These are phyloP conservation scores for Acanthamoeba lenticulata DNA, from an alignment of 208 protist species.

Conservation along the genomic window DNA sequence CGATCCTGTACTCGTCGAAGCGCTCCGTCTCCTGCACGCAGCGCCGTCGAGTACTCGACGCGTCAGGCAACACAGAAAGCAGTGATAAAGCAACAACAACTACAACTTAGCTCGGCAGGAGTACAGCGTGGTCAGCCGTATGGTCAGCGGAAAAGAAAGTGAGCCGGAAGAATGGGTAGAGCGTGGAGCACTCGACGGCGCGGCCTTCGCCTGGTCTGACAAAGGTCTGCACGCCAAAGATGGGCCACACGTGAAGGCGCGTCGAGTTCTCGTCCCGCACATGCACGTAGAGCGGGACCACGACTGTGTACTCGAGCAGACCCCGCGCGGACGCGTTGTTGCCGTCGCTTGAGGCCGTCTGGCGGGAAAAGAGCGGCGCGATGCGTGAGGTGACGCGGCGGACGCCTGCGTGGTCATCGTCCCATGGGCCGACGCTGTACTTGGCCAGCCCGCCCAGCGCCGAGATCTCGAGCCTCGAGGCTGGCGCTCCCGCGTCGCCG, in stretches of 20 bases:
- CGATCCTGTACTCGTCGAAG: not conserved
- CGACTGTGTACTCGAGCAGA: not conserved
- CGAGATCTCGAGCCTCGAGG: constrained; percentile 17
- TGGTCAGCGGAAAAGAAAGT: not conserved
- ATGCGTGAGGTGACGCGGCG: not conserved
- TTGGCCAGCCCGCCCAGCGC: not conserved
- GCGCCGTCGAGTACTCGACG: too few relatives aligned
- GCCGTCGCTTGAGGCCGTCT: not conserved
- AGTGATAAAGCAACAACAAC: too few relatives aligned
- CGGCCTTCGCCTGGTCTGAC: not conserved
- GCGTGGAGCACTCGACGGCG: not conserved
- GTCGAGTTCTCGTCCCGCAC: not conserved
- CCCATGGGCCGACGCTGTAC: constrained; percentile 7
- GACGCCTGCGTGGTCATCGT: not conserved
- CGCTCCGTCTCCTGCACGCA: not conserved
- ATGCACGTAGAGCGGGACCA: not conserved
- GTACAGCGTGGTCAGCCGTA: not conserved
- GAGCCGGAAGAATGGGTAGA: not conserved
- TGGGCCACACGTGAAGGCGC: not conserved
- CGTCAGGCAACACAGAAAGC: too few relatives aligned
- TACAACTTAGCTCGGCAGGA: too few relatives aligned
- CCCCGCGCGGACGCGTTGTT: too few relatives aligned
- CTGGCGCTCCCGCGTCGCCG: too few relatives aligned
- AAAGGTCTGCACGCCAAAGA: not conserved
- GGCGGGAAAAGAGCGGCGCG: not conserved